phyloP scores from a whole-genome alignment of 148 eudicot genomes.

The Nepenthes mirabilis region DNA sequence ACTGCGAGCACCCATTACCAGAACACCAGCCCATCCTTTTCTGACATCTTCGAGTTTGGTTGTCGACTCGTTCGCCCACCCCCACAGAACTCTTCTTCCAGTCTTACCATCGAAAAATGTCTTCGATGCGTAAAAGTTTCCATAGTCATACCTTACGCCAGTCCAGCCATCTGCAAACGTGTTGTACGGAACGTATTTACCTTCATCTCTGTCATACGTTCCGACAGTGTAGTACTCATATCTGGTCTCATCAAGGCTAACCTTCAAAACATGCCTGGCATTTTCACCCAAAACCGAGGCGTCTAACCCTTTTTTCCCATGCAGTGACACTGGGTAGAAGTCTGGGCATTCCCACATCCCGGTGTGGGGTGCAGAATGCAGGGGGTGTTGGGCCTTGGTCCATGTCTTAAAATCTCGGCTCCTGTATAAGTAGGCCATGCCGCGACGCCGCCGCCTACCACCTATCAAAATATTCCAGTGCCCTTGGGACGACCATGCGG shows the following conservation, averaged over 20 bases:
- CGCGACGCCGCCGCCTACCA: slow-evolving; percentile 29
- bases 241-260: slow-evolving; percentile 61
- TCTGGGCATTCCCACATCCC: slow-evolving; percentile 89
- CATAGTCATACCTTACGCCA: slow-evolving; percentile 75
- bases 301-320: slow-evolving; percentile 33
- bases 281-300: slow-evolving; percentile 15
- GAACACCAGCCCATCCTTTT: slow-evolving; percentile 84
- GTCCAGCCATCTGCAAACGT: slow-evolving; percentile 49
- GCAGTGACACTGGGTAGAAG: slow-evolving; percentile 43
- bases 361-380: slow-evolving; percentile 32
- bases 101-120: slow-evolving; percentile 43
- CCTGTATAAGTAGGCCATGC: slow-evolving; percentile 45
- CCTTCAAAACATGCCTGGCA: slow-evolving; percentile 53
- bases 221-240: slow-evolving; percentile 66
- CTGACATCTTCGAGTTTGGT: slow-evolving; percentile 14
- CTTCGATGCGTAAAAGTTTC: slow-evolving; percentile 78
- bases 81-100: slow-evolving; percentile 53
- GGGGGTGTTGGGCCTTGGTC: slow-evolving; percentile 46
- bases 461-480: slow-evolving; percentile 52
- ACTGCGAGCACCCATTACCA: slow-evolving; percentile 16
- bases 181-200: slow-evolving; percentile 33
- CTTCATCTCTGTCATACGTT: slow-evolving; percentile 19
- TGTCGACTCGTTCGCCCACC: slow-evolving; percentile 73
- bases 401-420: slow-evolving; percentile 50
- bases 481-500: slow-evolving; percentile 35